phyloP scores from a whole-genome alignment of 441 rosid species.

The Biscutella laevigata region DNA sequence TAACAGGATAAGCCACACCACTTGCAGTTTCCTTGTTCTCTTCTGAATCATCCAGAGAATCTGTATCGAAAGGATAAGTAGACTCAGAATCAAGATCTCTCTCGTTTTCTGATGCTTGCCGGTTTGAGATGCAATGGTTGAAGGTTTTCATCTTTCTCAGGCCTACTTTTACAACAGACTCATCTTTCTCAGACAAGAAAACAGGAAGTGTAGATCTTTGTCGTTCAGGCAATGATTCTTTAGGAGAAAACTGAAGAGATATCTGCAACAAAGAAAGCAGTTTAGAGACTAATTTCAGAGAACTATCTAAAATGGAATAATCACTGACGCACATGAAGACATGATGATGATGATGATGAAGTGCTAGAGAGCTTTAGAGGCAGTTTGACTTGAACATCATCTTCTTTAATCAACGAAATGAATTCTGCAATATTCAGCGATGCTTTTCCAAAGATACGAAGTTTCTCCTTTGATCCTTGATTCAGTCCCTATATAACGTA shows the following conservation, averaged over 20 bases:
- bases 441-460: constrained; percentile 41
- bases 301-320: neutral
- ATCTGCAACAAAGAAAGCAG: constrained; percentile 30
- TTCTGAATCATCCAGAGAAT: constrained; percentile 67
- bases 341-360: constrained; percentile 17
- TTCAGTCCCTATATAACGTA: constrained; percentile 30
- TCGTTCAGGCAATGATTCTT: constrained; percentile 36
- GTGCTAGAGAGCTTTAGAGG: constrained; percentile 31
- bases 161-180: constrained; percentile 77
- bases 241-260: constrained; percentile 46
- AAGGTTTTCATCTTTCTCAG: constrained; percentile 67
- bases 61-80: constrained; percentile 66
- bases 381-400: constrained; percentile 37
- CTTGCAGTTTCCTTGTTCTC: constrained; percentile 44
- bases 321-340: constrained; percentile 38
- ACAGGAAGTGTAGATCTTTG: constrained; percentile 53
- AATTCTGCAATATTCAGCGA: constrained; percentile 45
- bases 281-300: neutral
- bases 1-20: constrained; percentile 45
- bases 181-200: constrained; percentile 55
- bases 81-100: constrained; percentile 67
- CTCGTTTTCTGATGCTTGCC: constrained; percentile 44
- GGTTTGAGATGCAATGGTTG: constrained; percentile 53
- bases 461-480: constrained; percentile 36
- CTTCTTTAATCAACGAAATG: constrained; percentile 35